Base-by-base conservation (phyloP, 495 filamentous ascomycete genomes). In the Daldinia decipiens region DNA sequence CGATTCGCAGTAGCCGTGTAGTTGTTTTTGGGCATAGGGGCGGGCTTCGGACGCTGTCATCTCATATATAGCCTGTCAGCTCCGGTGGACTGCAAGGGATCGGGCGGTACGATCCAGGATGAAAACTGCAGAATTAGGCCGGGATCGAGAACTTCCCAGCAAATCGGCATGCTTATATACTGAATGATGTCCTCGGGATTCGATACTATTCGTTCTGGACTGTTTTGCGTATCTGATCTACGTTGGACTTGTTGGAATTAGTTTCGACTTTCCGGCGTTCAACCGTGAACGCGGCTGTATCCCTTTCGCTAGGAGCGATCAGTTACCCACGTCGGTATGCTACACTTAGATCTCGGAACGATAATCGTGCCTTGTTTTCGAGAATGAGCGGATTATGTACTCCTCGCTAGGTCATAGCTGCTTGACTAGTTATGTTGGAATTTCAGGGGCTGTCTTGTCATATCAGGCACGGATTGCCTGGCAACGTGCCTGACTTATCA, bases 41-140 rank as follows among this genome's bases (percentile, higher is more conserved):
- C 31, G 56, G n/a, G 26, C 31, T 54, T 57, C 5, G 19, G 45
- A 63, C 3, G 58, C 50, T 55, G 32, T 55, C 47, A 55, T 64
- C 21, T 54, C 39, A 36, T 36, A 27, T 32, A 36, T 36, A 27
- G 13, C 19, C 50, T 27, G 21, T 55, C 24, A 19, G 40, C 12
- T 52, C 69, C 69, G 69, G 64, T 67, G 69, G 63, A 50, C 54
- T 55, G 9, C 50, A 38, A 47, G 27, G 32, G 4, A 52, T 43
- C 52, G 57, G 15, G 4, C 53, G 11, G 38, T 27, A 32, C 29
- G 13, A 24, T 17, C 60, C 38, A 52, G 17, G 54, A 53, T 53
- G 43, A 54, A 45, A 60, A 31, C 36, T 65, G 32, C 34, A 19
- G 9, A 19, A 45, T 31, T 51, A 21, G 45, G 32, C 39, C 21